Evolutionary conservation across 306 rosid species (phyloP), one percentile per base, ranked within the genome.

Genomic region (Prunus salicina): DNA sequence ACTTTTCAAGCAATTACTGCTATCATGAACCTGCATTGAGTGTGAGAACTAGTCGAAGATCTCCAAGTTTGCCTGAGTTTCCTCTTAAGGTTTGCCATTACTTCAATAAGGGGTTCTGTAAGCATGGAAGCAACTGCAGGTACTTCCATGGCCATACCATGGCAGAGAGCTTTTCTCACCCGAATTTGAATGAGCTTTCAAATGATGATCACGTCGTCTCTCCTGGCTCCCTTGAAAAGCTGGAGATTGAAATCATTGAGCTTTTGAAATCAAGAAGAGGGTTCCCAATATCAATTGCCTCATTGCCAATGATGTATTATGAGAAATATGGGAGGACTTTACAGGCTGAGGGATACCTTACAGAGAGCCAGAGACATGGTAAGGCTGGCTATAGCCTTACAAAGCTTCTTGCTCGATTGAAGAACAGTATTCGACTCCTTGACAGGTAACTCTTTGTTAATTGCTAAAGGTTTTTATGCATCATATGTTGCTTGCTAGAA

Each of bases 21-120:
- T 75, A 58, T 45, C 81, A 67, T 27, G 88, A 84, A 28, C 81
- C 83, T 10, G 83, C 79, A 53, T 64, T 78, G 64, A 70, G 73
- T 16, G 50, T 81, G 67, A 84, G 83, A 71, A 75, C 75, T 28
- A 70, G 78, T 71, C 67, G 79, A 50, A 77, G 85, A 76, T 78
- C 85, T 73, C 85, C 88, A 1, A 81, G 85, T 78, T 64, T 81
- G 74, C 81, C 85, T n/a, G 85, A 80, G 19, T 82, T 79, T 64
- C 87, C 86, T 25, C 65, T 69, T 5, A 82, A 80, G 81, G 76
- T 80, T 12, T 86, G 89, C 69, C 87, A 80, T 74, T 86, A 82
- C 76, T 86, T 86, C 58, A 77, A 47, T n/a, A 83, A 86, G 76
- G 89, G 89, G 24, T 86, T 80, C 32, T 86, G 89, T 64, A 86